Evolutionary conservation across 1,284 basidiomycete genomes (phyloP).

Genomic region (Bjerkandera adusta): DNA sequence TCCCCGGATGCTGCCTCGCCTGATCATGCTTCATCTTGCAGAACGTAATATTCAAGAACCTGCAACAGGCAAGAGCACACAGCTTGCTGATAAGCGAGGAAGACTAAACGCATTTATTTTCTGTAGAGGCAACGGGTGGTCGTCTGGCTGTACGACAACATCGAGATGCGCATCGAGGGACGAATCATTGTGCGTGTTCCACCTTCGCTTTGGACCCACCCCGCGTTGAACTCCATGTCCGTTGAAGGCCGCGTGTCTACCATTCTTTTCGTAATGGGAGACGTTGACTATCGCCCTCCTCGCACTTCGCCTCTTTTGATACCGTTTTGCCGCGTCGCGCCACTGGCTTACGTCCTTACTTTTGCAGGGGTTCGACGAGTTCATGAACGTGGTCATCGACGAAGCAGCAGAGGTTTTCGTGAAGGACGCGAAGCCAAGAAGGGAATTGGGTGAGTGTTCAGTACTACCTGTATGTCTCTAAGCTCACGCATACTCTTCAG

Average conservation of each 20-base stretch:
- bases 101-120: constrained; percentile 15
- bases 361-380: constrained; percentile 95
- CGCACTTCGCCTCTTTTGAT: constrained; percentile 3
- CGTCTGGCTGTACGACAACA: constrained; percentile 98
- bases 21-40: constrained; percentile 32
- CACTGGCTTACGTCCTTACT: constrained; percentile 8
- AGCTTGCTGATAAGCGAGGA: neutral
- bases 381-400: constrained; percentile 99
- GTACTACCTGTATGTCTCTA: neutral
- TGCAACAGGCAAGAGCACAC: constrained; percentile 67
- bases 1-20: neutral
- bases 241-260: constrained; percentile 23
- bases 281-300: constrained; percentile 18
- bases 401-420: constrained; percentile 93
- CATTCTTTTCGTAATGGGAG: constrained; percentile 18
- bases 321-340: neutral
- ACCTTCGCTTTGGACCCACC: constrained; percentile 22
- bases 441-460: constrained; percentile 66
- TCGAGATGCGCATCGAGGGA: constrained; percentile 96
- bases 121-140: constrained; percentile 79
- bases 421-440: constrained; percentile 81
- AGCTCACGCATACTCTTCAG: constrained; percentile 39
- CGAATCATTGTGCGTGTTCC: constrained; percentile 83
- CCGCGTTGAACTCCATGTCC: constrained; percentile 29
- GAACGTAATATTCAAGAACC: constrained; percentile 99